Evolutionary conservation across 768 basidiomycete genomes (phyloP), one percentile per base, ranked within the genome.

Genomic region (Chalciporus piperatus): DNA sequence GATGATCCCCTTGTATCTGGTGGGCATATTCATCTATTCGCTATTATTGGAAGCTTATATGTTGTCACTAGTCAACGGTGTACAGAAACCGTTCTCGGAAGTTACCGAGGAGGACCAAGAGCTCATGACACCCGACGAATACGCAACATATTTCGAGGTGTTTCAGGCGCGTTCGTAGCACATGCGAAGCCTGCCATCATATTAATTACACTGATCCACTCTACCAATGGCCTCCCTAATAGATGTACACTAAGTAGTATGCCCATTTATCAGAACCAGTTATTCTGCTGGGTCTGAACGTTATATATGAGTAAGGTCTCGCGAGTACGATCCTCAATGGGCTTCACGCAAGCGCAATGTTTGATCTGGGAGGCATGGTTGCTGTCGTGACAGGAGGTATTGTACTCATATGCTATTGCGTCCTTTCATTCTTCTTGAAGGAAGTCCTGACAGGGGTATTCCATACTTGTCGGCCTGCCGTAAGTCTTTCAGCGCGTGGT

Each of bases 51-150:
- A 23, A 7, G 14, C 33, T 50, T 20, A 52, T 27, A 7, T 39
- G 9, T 20, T 51, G 49, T 46, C 50, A 38, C 38, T 56, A 91
- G 93, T 98, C 22, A 85, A 85, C 53, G 92, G 93, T 13, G 71
- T 76, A 37, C 76, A 82, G 17, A 83, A 89, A 59, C 77, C 81
- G 7, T 87, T 89, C 60, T 89, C 85, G 4, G 76, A 85, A 55
- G 82, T 98, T 39, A 95, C 90, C 3, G 94, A 97, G 60, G 95
- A 93, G 58, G 87, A 95, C 64, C 87, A 93, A 61, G 94, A 93
- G 42, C 64, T 85, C 59, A 97, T 97, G 94, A 91, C 90, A 4
- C 85, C 90, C 2, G 94, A 95, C 50, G 94, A 97, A 69, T 96
- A 96, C 64, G 83, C 85, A 27, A 82, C 82, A 30, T 92, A 81